Percentiles rank a stretch among this genome's conserved stretches.
phyloP scores from a whole-genome alignment of 805 yeast genomes.

The Nakazawaea siamensis region DNA sequence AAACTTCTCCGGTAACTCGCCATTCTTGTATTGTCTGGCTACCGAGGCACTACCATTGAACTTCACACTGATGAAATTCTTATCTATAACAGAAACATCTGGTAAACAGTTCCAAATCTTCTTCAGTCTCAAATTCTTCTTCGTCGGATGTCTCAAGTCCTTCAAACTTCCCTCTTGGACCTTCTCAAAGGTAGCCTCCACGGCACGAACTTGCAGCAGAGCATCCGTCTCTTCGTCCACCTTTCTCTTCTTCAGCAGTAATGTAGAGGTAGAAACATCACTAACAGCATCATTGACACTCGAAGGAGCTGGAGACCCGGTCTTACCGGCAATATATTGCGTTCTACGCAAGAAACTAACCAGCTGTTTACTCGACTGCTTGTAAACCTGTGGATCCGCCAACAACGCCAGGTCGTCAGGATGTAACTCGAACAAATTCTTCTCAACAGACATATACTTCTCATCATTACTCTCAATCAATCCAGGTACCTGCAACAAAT shows the following conservation, averaged over 20 bases:
- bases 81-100: slow-evolving; percentile 86
- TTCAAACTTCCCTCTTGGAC: slow-evolving; percentile 38
- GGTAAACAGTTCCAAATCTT: slow-evolving; percentile 78
- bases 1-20: slow-evolving; percentile 21
- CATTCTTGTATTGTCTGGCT: slow-evolving; percentile 27
- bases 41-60: slow-evolving; percentile 51
- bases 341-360: slow-evolving; percentile 81
- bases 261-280: no score
- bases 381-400: slow-evolving; percentile 64
- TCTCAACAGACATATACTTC: slow-evolving; percentile 26
- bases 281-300: not conserved
- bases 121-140: slow-evolving; percentile 65
- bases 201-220: slow-evolving; percentile 52
- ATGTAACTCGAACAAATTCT: slow-evolving; percentile 37
- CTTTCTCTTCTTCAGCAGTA: slow-evolving; percentile 5
- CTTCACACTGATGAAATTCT: slow-evolving; percentile 56
- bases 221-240: slow-evolving; percentile 38
- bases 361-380: slow-evolving; percentile 18
- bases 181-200: slow-evolving; percentile 71
- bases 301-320: slow-evolving; percentile 19
- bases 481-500: slow-evolving; percentile 58
- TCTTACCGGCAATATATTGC: slow-evolving; percentile 62
- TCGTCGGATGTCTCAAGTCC: slow-evolving; percentile 67
- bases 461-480: slow-evolving; percentile 56
- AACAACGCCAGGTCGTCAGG: slow-evolving; percentile 71